Evolutionary conservation across 148 eudicot genomes (phyloP).

Genomic region (Silene uniflora): DNA sequence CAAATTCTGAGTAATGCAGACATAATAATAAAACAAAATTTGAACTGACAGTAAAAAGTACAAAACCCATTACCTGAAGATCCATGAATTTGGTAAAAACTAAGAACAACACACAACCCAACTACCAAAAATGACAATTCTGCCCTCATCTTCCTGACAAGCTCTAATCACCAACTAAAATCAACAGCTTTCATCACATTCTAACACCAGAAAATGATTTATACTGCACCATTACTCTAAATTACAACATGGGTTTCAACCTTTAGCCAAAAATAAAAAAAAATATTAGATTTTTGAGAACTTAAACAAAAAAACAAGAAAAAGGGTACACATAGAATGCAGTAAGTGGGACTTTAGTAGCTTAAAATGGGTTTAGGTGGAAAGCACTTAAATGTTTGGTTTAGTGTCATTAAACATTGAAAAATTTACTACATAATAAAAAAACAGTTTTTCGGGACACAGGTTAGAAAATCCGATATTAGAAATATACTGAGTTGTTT

Average conservation of each 20-base stretch:
- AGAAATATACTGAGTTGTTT: background rate
- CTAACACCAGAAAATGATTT: constrained; percentile 13
- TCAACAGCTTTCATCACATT: constrained; percentile 5
- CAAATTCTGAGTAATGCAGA: background rate
- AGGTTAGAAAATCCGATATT: too few relatives aligned
- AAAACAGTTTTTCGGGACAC: too few relatives aligned
- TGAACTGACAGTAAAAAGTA: background rate
- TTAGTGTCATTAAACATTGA: constrained; percentile 20
- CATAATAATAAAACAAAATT: constrained; percentile 1
- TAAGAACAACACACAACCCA: constrained; percentile 26
- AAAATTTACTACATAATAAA: background rate
- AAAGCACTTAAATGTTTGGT: constrained; percentile 36
- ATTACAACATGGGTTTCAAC: constrained; percentile 19
- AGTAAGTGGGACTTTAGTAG: constrained; percentile 19
- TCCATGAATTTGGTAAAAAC: constrained; percentile 39
- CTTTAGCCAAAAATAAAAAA: constrained; percentile 11
- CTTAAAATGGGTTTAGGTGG: constrained; percentile 33
- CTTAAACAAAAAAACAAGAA: background rate
- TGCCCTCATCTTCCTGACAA: constrained; percentile 38
- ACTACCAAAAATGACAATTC: constrained; percentile 29
- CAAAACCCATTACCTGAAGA: constrained; percentile 55
- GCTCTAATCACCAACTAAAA: background rate
- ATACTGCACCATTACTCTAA: constrained; percentile 13
- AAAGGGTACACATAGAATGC: constrained; percentile 12
- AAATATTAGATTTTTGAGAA: background rate